phyloP scores from a whole-genome alignment of 352 stramenopile species.

The Phytophthora syringae region DNA sequence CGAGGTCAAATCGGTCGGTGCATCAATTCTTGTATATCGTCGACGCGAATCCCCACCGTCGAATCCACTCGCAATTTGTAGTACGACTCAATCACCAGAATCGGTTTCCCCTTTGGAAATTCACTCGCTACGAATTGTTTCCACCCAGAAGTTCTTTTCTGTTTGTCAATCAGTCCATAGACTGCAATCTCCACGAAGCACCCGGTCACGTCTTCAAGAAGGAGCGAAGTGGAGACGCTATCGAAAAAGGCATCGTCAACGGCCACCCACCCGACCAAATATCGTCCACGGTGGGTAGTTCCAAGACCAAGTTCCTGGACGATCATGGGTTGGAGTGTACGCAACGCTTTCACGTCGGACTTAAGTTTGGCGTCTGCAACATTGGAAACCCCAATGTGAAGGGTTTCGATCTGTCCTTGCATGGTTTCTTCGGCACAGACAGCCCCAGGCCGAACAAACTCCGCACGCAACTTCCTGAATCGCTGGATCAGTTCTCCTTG shows the following conservation, averaged over 20 bases:
- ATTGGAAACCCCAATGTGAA: constrained; percentile 4
- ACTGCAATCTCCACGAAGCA: constrained; percentile 33
- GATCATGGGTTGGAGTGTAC: constrained; percentile 30
- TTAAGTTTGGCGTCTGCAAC: constrained; percentile 19
- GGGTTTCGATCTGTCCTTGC: neutral
- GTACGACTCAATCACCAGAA: constrained; percentile 37
- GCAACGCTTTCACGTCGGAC: constrained; percentile 9
- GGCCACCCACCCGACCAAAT: constrained; percentile 36
- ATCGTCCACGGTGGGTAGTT: constrained; percentile 36
- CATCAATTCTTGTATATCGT: constrained; percentile 24
- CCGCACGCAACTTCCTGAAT: constrained; percentile 31
- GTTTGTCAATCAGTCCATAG: constrained; percentile 28
- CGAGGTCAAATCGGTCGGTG: constrained; percentile 20
- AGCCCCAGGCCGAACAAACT: constrained; percentile 25
- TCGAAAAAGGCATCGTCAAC: constrained; percentile 39
- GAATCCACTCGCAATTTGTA: constrained; percentile 39
- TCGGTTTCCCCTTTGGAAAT: constrained; percentile 31
- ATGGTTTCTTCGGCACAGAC: constrained; percentile 20
- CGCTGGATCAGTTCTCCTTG: constrained; percentile 29
- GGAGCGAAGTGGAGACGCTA: constrained; percentile 18
- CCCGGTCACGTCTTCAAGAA: constrained; percentile 40
- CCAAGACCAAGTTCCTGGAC: constrained; percentile 28
- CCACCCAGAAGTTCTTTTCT: constrained; percentile 11
- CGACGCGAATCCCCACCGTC: constrained; percentile 26
- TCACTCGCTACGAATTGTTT: constrained; percentile 10